Percentiles rank a stretch among this genome's conserved stretches.
Conservation (phyloP, 108 stramenopile species). For the Stephanodiscus minutulus region DNA sequence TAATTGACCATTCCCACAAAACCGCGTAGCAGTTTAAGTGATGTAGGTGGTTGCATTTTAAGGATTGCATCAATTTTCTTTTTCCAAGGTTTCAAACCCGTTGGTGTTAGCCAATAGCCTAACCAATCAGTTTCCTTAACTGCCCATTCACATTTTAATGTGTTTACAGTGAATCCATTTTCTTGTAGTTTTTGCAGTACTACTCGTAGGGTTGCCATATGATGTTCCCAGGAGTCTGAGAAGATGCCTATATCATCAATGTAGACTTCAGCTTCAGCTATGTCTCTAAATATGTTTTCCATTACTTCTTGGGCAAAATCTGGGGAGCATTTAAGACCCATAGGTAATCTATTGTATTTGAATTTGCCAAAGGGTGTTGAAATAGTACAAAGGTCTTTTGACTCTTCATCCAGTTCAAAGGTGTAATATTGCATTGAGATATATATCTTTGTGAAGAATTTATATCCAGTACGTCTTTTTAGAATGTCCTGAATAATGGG, state of each 20-base stretch:
- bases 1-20: conserved; percentile 52
- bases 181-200: conserved; percentile 8
- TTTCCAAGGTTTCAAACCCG: conserved; percentile 48
- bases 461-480: conserved; percentile 16
- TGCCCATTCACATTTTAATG: background rate
- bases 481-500: conserved; percentile 43
- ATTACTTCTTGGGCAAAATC: conserved; percentile 11
- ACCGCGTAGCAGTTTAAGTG: conserved; percentile 22
- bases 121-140: too few relatives aligned
- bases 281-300: conserved; percentile 19
- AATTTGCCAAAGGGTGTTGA: conserved; percentile 50
- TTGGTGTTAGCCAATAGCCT: too few relatives aligned
- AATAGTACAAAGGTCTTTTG: conserved; percentile 9
- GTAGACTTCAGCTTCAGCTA: conserved; percentile 42
- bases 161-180: conserved; percentile 18
- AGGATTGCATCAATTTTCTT: conserved; percentile 45
- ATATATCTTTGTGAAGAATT: conserved; percentile 27
- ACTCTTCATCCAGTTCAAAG: conserved; percentile 31
- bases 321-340: conserved; percentile 11
- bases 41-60: conserved; percentile 27
- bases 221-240: conserved; percentile 38
- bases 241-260: conserved; percentile 54
- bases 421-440: conserved; percentile 43
- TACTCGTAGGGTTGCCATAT: conserved; percentile 17
- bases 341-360: too few relatives aligned